A percentile compares a stretch with the other conserved stretches of the same genome.
Evolutionary conservation across 1,284 basidiomycete genomes (phyloP).

Genomic region (Cryptococcus jaspeensis): DNA sequence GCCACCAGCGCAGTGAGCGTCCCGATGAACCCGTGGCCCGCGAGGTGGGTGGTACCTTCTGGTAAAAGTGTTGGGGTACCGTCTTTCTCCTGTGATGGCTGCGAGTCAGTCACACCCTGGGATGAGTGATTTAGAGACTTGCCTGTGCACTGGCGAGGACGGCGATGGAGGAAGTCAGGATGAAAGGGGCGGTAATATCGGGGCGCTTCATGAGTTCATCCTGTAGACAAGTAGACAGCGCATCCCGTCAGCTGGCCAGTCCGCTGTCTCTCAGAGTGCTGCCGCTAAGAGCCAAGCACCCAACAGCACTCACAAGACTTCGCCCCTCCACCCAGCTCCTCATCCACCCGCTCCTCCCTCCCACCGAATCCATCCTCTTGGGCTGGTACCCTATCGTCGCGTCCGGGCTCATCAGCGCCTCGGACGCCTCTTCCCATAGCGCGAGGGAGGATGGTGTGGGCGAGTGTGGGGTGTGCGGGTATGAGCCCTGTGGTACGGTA

Average conservation of each 20-base stretch:
- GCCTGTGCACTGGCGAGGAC: constrained; percentile 48
- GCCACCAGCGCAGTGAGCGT: constrained; percentile 49
- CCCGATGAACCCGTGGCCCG: constrained; percentile 50
- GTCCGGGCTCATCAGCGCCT: constrained; percentile 45
- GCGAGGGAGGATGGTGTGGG: constrained; percentile 44
- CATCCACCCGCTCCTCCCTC: constrained; percentile 43
- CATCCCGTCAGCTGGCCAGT: neutral
- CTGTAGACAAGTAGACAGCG: constrained; percentile 13
- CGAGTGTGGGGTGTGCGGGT: constrained; percentile 47
- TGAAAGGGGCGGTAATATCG: constrained; percentile 49
- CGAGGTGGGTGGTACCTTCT: constrained; percentile 41
- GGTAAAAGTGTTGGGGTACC: constrained; percentile 37
- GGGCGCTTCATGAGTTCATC: constrained; percentile 48
- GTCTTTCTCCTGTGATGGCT: constrained; percentile 28
- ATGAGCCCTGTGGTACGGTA: constrained; percentile 38
- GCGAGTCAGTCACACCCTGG: neutral
- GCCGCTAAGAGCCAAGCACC: neutral
- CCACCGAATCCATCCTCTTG: constrained; percentile 34
- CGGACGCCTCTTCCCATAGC: constrained; percentile 48
- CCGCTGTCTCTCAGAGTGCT: neutral
- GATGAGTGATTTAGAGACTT: constrained; percentile 5
- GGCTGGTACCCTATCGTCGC: constrained; percentile 45
- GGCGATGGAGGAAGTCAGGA: constrained; percentile 48
- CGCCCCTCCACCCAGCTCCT: constrained; percentile 49
- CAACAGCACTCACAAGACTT: constrained; percentile 34